Evolutionary conservation across 192 early-diverging fungal species (phyloP), one percentile per base, ranked within the genome.

Genomic region (Phlyctochytrium planicorne): DNA sequence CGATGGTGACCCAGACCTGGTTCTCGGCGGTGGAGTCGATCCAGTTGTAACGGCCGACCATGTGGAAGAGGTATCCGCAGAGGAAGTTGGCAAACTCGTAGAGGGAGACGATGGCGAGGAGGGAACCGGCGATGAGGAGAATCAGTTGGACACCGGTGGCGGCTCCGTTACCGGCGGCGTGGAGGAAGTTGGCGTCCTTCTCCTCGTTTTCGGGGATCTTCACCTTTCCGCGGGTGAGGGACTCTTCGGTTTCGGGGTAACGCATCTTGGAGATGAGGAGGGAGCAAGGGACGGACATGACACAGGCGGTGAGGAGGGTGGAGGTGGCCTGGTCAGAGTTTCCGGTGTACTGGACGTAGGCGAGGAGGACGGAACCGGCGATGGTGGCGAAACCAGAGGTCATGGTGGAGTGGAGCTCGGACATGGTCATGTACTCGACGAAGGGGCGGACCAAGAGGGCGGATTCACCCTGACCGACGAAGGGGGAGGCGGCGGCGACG

Each of bases 301-400:
- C 77, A 74, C 92, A 94, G 17, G 91, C 85, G 0, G 92, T 91
- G 67, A 96, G 85, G 59, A 96, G 75, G 68, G 85, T 79, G 3
- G 81, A 75, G 52, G 60, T 63, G 16, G 90, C 87, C 62, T 12
- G 23, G 16, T 53, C 53, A 24, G 56, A 61, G 59, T 68, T 60
- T 40, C 91, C 91, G 72, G 91, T 76, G 30, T 74, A 77, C 6
- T 78, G 68, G 62, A 90, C 81, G 74, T 93, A 94, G 37, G 81
- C 90, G 52, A 87, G 78, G 27, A 92, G 78, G 6, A 90, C 89
- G 1, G 94, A 93, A 40, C 34, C 93, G 53, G 91, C 87, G 67
- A 96, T 89, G 59, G 94, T 96, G 47, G 94, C 88, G 76, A 96
- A 96, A 66, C 94, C 94, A 56, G 91, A 91, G 10, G 86, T 84